Evolutionary conservation across 2,329 filamentous ascomycete species (phyloP).

Genomic region (Penicillium sp.): DNA sequence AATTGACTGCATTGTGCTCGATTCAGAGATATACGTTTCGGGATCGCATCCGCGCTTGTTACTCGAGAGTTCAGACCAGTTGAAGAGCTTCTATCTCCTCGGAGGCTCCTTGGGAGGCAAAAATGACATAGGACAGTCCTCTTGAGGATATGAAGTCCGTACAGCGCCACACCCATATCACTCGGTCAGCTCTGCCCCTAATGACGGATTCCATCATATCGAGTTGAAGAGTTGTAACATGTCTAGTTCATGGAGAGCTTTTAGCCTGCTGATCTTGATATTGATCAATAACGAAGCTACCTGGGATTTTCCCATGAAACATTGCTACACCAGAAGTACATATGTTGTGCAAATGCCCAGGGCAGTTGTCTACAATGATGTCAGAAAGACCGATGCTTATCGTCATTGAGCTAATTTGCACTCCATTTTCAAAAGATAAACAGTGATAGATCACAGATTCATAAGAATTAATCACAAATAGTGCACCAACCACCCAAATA

Average conservation of each 20-base stretch:
- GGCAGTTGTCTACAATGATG: conserved; percentile 15
- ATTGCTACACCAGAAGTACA: neutral
- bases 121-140: conserved; percentile 10
- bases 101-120: conserved; percentile 6
- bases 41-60: neutral
- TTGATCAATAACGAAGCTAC: neutral
- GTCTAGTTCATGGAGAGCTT: neutral
- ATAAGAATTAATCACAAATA: conserved; percentile 17
- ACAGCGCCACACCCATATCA: conserved; percentile 1
- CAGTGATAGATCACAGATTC: conserved; percentile 11
- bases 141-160: conserved; percentile 2
- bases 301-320: neutral
- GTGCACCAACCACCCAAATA: conserved; percentile 15
- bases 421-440: neutral
- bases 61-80: neutral
- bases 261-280: neutral
- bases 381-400: conserved; percentile 14
- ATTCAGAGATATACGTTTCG: neutral
- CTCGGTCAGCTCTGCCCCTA: conserved; percentile 13
- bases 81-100: neutral
- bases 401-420: conserved; percentile 4
- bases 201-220: neutral
- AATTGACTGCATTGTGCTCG: conserved; percentile 18
- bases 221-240: too few relatives aligned
- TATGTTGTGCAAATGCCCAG: neutral